Conservation (phyloP, 202 grass and related monocot species). For the Setaria italica region DNA sequence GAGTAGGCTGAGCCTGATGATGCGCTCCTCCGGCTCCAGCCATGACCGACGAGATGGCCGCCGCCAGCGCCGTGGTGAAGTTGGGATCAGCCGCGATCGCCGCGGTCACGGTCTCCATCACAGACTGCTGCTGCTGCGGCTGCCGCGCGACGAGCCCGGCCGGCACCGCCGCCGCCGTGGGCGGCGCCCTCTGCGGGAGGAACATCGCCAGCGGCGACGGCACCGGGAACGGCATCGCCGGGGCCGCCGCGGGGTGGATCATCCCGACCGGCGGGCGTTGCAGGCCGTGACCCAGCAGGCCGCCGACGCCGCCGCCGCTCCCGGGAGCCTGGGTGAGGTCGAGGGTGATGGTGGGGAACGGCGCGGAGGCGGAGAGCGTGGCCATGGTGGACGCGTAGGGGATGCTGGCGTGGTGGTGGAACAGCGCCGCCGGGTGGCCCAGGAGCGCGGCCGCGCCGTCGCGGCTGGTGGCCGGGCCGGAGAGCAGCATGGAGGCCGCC, state of each 20-base stretch:
- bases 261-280: not conserved
- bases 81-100: constrained; percentile 70
- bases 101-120: constrained; percentile 73
- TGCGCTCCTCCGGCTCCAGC: constrained; percentile 13
- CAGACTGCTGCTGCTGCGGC: constrained; percentile 49
- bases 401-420: constrained; percentile 43
- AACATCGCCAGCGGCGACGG: constrained; percentile 45
- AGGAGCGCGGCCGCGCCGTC: constrained; percentile 13
- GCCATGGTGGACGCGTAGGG: constrained; percentile 59
- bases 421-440: constrained; percentile 25
- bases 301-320: not conserved
- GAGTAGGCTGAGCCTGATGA: constrained; percentile 22
- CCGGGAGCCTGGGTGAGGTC: constrained; percentile 57
- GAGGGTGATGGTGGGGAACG: constrained; percentile 78
- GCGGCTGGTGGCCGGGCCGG: constrained; percentile 53
- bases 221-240: constrained; percentile 35
- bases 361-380: constrained; percentile 69
- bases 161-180: not conserved
- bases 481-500: constrained; percentile 72
- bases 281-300: constrained; percentile 25
- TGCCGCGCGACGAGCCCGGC: constrained; percentile 8
- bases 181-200: constrained; percentile 28
- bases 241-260: not conserved
- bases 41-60: constrained; percentile 64
- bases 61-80: constrained; percentile 70